Conservation (phyloP, 352 stramenopile genomes). For the Pythium oligandrum region DNA sequence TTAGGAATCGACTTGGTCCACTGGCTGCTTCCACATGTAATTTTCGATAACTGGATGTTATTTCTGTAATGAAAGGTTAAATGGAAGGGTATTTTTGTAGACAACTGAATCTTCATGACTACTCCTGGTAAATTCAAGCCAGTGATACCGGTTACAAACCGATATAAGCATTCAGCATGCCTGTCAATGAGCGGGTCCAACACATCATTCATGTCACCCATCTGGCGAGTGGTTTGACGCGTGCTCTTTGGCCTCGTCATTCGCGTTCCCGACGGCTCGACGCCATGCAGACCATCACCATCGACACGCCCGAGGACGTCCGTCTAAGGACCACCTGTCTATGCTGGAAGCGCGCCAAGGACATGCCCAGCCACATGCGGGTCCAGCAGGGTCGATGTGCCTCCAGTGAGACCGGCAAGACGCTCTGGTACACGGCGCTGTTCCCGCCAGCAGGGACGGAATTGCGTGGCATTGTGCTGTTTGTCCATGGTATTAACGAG, state of each 20-base stretch:
- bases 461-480: neutral
- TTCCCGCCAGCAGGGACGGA: neutral
- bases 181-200: no score
- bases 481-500: slow-evolving; percentile 19
- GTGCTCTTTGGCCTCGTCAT: neutral
- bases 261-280: neutral
- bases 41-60: no score
- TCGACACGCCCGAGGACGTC: neutral
- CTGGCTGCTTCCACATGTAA: no score
- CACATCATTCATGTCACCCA: no score
- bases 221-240: no score
- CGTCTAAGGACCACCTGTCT: neutral
- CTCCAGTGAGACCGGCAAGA: neutral
- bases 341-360: slow-evolving; percentile 2
- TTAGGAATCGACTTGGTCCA: no score
- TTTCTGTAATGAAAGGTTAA: no score
- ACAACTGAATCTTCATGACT: no score
- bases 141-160: no score
- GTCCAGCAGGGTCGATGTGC: slow-evolving; percentile 1
- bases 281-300: neutral
- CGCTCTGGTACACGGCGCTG: slow-evolving; percentile 3
- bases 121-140: no score
- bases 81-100: no score
- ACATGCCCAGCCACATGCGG: slow-evolving; percentile 1
- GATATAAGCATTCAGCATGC: no score